A percentile compares a stretch with the other conserved stretches of the same genome.
Conservation (phyloP, 768 basidiomycete genomes). For the Dendrothele bispora region DNA sequence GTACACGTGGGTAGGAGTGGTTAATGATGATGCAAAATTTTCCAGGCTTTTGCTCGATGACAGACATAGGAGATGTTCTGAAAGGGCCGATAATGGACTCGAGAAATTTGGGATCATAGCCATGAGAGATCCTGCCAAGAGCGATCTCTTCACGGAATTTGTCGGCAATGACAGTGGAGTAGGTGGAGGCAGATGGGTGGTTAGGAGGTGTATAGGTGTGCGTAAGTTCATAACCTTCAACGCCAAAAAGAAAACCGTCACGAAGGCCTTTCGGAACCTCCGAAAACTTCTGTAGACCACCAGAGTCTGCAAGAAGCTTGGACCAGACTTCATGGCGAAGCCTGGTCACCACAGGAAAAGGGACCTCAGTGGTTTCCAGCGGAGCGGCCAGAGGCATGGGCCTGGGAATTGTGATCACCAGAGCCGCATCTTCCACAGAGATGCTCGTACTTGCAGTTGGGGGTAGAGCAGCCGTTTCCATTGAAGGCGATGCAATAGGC, state of each 20-base stretch:
- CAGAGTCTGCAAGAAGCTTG: slow-evolving; percentile 2
- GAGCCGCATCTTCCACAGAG: slow-evolving; percentile 15
- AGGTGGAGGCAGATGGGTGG: slow-evolving; percentile 7
- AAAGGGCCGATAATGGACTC: slow-evolving; percentile 22
- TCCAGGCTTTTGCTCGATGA: slow-evolving; percentile 19
- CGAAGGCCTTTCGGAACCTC: slow-evolving; percentile 17
- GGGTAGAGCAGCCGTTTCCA: neutral
- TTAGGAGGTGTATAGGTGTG: slow-evolving; percentile 14
- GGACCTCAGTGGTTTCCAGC: no score
- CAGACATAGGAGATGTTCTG: slow-evolving; percentile 23
- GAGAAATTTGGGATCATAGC: slow-evolving; percentile 11
- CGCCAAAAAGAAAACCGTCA: slow-evolving; percentile 17
- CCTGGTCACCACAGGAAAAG: slow-evolving; percentile 16
- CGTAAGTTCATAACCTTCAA: slow-evolving; percentile 5
- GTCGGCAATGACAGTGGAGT: slow-evolving; percentile 10
- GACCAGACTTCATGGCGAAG: slow-evolving; percentile 13
- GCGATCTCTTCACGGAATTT: slow-evolving; percentile 16
- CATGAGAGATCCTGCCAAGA: slow-evolving; percentile 10
- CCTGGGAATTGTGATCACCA: slow-evolving; percentile 9
- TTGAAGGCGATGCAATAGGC: slow-evolving; percentile 4
- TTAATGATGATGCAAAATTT: slow-evolving; percentile 25
- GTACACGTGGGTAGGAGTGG: slow-evolving; percentile 17
- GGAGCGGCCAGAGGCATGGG: no score
- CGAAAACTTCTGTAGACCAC: slow-evolving; percentile 6
- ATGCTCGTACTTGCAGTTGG: slow-evolving; percentile 8